Evolutionary conservation across 2,329 filamentous ascomycete species (phyloP), one percentile per base, ranked within the genome.

Genomic region (Pestalotiopsis sp.): DNA sequence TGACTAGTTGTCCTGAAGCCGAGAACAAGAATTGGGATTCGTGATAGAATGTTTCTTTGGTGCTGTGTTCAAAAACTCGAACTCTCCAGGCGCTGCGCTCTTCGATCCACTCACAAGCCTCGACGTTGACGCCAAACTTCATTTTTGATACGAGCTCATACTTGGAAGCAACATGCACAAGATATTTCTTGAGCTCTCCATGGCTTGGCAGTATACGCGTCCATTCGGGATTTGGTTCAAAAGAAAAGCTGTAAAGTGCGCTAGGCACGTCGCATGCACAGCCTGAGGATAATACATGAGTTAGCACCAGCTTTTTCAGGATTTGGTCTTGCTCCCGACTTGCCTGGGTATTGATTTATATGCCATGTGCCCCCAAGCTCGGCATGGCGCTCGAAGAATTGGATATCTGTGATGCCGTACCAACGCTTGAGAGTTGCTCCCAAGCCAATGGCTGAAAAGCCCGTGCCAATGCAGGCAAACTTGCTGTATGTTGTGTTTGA

Each of bases 331-430:
- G 14, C n/a, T 52, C 45, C 9, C 9, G 17, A 36, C 5, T 76
- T 78, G 76, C 86, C 86, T 11, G 87, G 89, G 76, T 92, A 92
- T 39, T 83, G 81, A 75, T 91, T 92, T 59, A 85, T 84, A 77
- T 84, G 85, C 90, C 90, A 92, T 1, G 89, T 91, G 7, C 90
- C 90, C 39, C 90, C 90, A 58, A 91, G 81, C 3, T 84, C 84
- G 4, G 81, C 78, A 70, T 88, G 81, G 13, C 86, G 82, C 27
- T 92, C 90, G 69, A 91, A 91, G 74, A 92, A 83, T 36, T 82
- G 81, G 72, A 91, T 84, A 69, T 90, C 87, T 70, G 85, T 84
- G 67, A 89, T 88, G 38, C 83, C 84, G 57, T 91, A 83, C 76
- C 84, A 84, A 20, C 87, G 80, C 72, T 89, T 87, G 65, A 92